Base-by-base conservation (phyloP, 768 basidiomycete species). In the Antrodiella citrinella region DNA sequence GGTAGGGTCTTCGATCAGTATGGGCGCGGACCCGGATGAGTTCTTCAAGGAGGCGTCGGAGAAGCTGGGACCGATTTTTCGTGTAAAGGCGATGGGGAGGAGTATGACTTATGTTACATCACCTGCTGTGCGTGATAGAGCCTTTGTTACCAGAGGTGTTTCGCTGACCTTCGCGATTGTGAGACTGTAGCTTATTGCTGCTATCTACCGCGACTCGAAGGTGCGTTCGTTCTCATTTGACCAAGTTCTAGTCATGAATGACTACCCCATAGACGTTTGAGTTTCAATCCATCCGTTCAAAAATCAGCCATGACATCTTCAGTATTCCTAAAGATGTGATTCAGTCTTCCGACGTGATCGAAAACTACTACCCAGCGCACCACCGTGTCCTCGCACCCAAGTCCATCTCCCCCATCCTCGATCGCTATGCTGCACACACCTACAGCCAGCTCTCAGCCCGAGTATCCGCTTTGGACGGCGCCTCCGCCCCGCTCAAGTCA, bases 31-130 rank as follows among this genome's bases (percentile, higher is more conserved):
- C 25, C 58, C 59, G 12, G 61, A 62, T 35, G 45, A n/a, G 0
- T 57, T 62, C 38, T 59, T 60, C 42, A 38, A 25, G 18, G 51
- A 41, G 21, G 62, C 7, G 48, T 56, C 26, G 56, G 50, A 48
- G 18, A 46, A 41, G 19, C 48, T 52, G 21, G 60, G 62, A 0
- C 55, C 55, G 23, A 42, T 62, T 2, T 62, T 62, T 44, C 48
- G 51, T 19, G 44, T 60, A 4, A 54, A 53, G 20, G 44, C 55
- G 0, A 39, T 52, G 3, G 63, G 62, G 3, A 50, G 44, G 39
- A 48, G 54, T 41, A 54, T 49, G 48, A 57, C 57, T 1, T 60
- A 55, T 30, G 59, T 60, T 24, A 60, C 63, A 1, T 51, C 54
- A 3, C 58, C 60, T 3, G 46, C 53, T 25, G 57, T 58, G 23